Evolutionary conservation across 768 basidiomycete species (phyloP).

Genomic region (Leucocoprinus birnbaumii): DNA sequence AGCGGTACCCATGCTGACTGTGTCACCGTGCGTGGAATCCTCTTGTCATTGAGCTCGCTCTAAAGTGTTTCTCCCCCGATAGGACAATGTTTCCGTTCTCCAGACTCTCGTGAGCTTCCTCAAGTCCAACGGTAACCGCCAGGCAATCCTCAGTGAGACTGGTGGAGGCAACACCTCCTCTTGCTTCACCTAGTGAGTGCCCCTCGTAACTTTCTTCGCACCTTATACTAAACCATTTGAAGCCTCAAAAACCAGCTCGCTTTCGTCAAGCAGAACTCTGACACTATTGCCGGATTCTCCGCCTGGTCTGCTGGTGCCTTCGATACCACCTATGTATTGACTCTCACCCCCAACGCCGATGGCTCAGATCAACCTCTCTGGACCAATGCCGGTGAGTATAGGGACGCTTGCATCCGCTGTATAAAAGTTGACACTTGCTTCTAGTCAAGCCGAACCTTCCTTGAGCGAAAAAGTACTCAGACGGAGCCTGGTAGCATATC

Average conservation of each 20-base stretch:
- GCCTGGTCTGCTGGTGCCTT: constrained; percentile 54
- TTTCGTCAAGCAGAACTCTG: constrained; percentile 40
- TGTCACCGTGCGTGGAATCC: constrained; percentile 19
- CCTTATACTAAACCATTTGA: not conserved
- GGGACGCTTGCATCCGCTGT: not conserved
- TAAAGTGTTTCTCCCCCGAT: not conserved
- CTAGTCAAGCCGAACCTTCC: constrained; percentile 6
- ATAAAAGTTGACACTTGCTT: not conserved
- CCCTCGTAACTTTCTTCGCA: not conserved
- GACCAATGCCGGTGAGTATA: constrained; percentile 34
- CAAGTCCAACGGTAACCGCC: constrained; percentile 31
- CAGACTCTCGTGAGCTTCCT: constrained; percentile 38
- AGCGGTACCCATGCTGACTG: constrained; percentile 36
- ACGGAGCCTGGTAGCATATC: too few species aligned
- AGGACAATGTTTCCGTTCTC: constrained; percentile 45
- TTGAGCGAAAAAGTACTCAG: too few species aligned
- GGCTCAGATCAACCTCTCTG: constrained; percentile 46
- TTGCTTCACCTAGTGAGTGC: constrained; percentile 36
- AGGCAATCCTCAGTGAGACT: constrained; percentile 41
- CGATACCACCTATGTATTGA: constrained; percentile 46
- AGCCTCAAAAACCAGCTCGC: constrained; percentile 42
- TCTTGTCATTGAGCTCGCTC: not conserved
- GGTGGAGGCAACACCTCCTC: constrained; percentile 51
- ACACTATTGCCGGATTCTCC: constrained; percentile 46
- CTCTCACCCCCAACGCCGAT: constrained; percentile 43